Base-by-base conservation (phyloP, 768 basidiomycete genomes). In the Podaxis carcinomalis region DNA sequence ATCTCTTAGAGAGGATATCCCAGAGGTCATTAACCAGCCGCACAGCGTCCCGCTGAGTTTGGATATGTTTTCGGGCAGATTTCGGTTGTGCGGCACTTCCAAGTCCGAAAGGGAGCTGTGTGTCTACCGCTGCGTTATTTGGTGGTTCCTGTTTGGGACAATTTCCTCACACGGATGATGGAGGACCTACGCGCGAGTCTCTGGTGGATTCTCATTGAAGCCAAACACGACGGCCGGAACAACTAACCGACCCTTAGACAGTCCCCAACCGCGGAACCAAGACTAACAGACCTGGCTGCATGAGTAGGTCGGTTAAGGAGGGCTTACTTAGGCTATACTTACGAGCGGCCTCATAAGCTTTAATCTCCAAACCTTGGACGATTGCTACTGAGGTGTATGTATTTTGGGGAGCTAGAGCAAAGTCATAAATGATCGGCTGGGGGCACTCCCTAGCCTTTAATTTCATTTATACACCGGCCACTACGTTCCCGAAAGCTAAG, bases 171-270 rank as follows among this genome's bases (percentile, higher is more conserved):
- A 54, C 21, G 52, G 13, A n/a, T 54, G 35, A 37, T 23, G 37
- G 23, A 42, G 25, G 21, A 23, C 11, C 37, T 14, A 21, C 54
- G 9, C 21, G 14, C 25, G 25, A 40, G 19, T 27, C 6, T 56
- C n/a, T 14, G 19, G 39, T n/a, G 19, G 23, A 27, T 14, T 56
- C 23, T 44, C 54, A 25, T 39, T 40, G 39, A 42, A 56, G 40
- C 54, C 25, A 42, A 44, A 42, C 4, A 53, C 6, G 11, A 10
- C 54, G n/a, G 19, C n/a, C 54, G 39, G 54, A 56, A 42, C 52
- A 54, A 54, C n/a, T n/a, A 42, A 44, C 37, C 21, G 54, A 56
- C 54, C 54, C 54, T 56, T 56, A 39, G 54, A 27, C 21, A 19
- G 13, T 11, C 5, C 9, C 4, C 47, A 11, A 10, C 47, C 19